Percentiles rank a stretch among this genome's conserved stretches.
Evolutionary conservation across 2,329 filamentous ascomycete genomes (phyloP).

Genomic region (Ceratocystis papillata): DNA sequence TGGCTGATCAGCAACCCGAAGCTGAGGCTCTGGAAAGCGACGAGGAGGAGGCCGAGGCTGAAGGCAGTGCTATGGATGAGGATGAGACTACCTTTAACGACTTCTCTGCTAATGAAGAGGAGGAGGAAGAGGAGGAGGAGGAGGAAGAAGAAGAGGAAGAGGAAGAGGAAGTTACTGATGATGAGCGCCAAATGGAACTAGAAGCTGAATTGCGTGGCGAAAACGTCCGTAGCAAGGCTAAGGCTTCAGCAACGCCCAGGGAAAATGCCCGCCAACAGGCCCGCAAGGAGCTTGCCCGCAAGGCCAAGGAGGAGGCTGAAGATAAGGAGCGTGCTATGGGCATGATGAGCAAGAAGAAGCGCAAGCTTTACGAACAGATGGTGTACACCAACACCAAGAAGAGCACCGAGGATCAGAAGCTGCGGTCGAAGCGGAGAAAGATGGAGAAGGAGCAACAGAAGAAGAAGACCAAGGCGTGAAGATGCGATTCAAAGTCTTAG

Average conservation of each 20-base stretch:
- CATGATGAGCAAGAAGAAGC: slow-evolving; percentile 97
- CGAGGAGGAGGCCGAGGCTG: slow-evolving; percentile 42
- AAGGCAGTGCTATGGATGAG: slow-evolving; percentile 40
- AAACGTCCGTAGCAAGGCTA: slow-evolving; percentile 41
- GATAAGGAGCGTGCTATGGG: slow-evolving; percentile 89
- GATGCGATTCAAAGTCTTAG: not conserved
- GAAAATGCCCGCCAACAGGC: slow-evolving; percentile 58
- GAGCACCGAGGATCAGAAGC: slow-evolving; percentile 76
- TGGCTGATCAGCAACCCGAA: slow-evolving; percentile 81
- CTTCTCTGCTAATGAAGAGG: slow-evolving; percentile 38
- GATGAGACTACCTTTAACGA: slow-evolving; percentile 34
- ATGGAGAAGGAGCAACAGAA: slow-evolving; percentile 57
- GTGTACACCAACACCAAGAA: slow-evolving; percentile 88
- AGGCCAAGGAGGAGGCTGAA: slow-evolving; percentile 66
- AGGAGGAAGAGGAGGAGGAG: slow-evolving; percentile 36
- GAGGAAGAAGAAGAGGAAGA: slow-evolving; percentile 35
- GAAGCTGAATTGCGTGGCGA: slow-evolving; percentile 81
- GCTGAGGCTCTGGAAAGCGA: slow-evolving; percentile 67
- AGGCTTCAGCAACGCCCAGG: slow-evolving; percentile 38
- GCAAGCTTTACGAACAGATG: slow-evolving; percentile 97
- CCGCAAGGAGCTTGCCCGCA: slow-evolving; percentile 57
- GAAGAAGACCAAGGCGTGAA: slow-evolving; percentile 29
- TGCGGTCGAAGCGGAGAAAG: slow-evolving; percentile 82
- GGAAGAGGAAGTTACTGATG: slow-evolving; percentile 33
- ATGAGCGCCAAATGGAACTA: slow-evolving; percentile 69